A percentile compares a stretch with the other conserved stretches of the same genome.
phyloP scores from a whole-genome alignment of 2,329 filamentous ascomycete species.

The Colletotrichum sublineola region DNA sequence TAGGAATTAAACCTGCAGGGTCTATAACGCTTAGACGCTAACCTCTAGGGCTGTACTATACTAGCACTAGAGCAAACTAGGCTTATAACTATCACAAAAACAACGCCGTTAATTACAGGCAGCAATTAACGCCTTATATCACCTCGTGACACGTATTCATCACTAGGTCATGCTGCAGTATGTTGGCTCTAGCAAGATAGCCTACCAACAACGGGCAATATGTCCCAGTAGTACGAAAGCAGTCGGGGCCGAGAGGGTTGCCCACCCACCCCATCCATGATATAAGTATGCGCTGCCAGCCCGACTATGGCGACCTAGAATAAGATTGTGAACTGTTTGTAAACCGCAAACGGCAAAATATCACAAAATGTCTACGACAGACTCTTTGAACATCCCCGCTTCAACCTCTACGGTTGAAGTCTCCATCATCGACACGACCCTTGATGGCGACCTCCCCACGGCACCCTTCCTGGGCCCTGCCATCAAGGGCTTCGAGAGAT shows the following conservation, averaged over 20 bases:
- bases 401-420: conserved; percentile 4
- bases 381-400: background rate
- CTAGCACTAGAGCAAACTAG: too few species aligned
- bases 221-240: background rate
- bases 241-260: background rate
- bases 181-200: background rate
- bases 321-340: rapidly evolving
- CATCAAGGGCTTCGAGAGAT: conserved; percentile 15
- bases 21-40: too few species aligned
- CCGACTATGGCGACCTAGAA: background rate
- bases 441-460: conserved; percentile 8
- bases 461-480: conserved; percentile 17
- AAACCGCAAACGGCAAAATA: too few species aligned
- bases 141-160: background rate
- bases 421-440: conserved; percentile 19
- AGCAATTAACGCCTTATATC: too few species aligned
- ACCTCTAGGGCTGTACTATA: too few species aligned
- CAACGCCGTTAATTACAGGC: too few species aligned
- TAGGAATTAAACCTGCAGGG: too few species aligned
- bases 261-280: background rate
- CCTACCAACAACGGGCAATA: background rate
- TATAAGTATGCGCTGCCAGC: background rate
- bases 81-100: too few species aligned
- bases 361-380: background rate
- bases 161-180: too few species aligned